Conservation (phyloP, 768 basidiomycete genomes). For the Nidularia pulvinata region DNA sequence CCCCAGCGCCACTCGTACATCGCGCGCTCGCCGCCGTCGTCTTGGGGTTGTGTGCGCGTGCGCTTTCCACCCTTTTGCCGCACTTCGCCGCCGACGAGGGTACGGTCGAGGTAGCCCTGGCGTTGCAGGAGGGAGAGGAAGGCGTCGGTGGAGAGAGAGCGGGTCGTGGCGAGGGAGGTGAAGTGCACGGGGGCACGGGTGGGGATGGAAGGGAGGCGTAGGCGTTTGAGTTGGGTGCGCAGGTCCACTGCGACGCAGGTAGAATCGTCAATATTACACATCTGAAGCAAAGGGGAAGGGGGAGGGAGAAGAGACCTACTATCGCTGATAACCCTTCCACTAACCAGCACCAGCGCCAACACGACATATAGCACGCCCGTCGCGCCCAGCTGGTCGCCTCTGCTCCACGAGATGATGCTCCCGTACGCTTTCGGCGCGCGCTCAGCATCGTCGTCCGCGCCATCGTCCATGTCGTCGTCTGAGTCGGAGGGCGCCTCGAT, state of each 20-base stretch:
- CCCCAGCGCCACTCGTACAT: constrained; percentile 89
- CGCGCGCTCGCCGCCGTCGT: constrained; percentile 33
- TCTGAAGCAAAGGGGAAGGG: background rate
- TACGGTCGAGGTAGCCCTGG: constrained; percentile 80
- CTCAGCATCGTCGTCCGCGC: constrained; percentile 37
- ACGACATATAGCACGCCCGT: constrained; percentile 82
- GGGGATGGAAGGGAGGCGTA: constrained; percentile 53
- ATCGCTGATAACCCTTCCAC: constrained; percentile 73
- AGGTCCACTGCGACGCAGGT: constrained; percentile 65
- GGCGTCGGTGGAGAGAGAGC: constrained; percentile 55
- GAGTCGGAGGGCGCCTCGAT: constrained; percentile 49
- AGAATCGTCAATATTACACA: too few relatives aligned
- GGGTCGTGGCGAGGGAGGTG: constrained; percentile 47
- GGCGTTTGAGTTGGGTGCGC: constrained; percentile 63
- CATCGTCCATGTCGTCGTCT: constrained; percentile 27
- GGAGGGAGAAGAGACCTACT: constrained; percentile 41
- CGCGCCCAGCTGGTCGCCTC: constrained; percentile 61
- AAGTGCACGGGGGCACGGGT: constrained; percentile 42
- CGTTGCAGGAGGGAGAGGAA: constrained; percentile 65
- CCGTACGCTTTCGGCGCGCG: constrained; percentile 50
- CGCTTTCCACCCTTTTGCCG: constrained; percentile 43
- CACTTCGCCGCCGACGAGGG: constrained; percentile 41
- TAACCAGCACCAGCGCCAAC: constrained; percentile 82
- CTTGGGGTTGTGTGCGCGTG: constrained; percentile 32
- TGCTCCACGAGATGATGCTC: constrained; percentile 74